Evolutionary conservation across 2,329 filamentous ascomycete species (phyloP).

Genomic region (Periconia digitata): DNA sequence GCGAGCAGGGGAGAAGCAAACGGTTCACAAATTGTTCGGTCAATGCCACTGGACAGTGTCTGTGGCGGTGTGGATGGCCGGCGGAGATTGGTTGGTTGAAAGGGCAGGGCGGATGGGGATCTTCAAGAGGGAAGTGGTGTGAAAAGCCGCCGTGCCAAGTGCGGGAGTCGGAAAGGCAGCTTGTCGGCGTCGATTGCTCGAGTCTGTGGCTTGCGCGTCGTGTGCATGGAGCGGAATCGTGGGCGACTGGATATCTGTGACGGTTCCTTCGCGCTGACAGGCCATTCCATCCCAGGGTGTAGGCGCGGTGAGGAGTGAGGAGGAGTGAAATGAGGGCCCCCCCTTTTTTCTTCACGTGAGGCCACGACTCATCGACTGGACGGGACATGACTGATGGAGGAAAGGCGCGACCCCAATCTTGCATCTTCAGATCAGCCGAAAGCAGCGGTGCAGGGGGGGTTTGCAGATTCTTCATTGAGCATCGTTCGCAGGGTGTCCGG

Average conservation of each 20-base stretch:
- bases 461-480: constrained; percentile 23
- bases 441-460: constrained; percentile 20
- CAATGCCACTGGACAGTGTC: neutral
- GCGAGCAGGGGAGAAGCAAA: neutral
- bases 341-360: constrained; percentile 38
- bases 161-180: neutral
- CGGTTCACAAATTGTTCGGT: neutral
- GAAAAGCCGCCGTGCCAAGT: constrained; percentile 9
- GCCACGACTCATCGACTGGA: neutral
- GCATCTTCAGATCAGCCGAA: constrained; percentile 34
- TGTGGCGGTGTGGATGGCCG: constrained; percentile 20
- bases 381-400: neutral
- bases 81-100: constrained; percentile 16
- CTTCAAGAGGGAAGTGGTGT: constrained; percentile 13
- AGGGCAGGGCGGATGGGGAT: constrained; percentile 12
- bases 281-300: constrained; percentile 15
- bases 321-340: constrained; percentile 3
- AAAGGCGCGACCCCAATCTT: neutral
- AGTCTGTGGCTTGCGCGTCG: constrained; percentile 1
- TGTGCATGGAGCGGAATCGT: neutral
- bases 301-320: constrained; percentile 5
- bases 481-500: constrained; percentile 13
- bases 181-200: constrained; percentile 1
- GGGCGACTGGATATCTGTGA: constrained; percentile 25
- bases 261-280: constrained; percentile 17